These are phyloP conservation scores for Hirsutella rhossiliensis DNA, from an alignment of 2,329 filamentous ascomycete genomes.

Conservation along the genomic window DNA sequence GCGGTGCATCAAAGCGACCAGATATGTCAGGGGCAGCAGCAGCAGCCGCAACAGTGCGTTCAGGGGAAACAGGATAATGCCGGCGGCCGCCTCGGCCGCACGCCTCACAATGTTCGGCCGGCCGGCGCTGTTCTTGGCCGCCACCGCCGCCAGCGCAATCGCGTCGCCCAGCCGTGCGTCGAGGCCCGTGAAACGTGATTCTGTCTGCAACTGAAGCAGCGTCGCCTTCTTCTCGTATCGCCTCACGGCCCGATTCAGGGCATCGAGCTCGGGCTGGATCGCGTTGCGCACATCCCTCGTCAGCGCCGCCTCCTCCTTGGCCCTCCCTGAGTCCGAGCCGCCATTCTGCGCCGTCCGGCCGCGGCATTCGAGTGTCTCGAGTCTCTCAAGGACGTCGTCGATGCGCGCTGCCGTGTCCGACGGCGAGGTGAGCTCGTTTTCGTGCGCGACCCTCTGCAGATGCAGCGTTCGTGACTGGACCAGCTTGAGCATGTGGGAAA, in stretches of 20 bases:
- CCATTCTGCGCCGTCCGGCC: constrained; percentile 2
- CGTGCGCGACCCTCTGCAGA: constrained; percentile 60
- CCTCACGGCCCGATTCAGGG: constrained; percentile 75
- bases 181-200: constrained; percentile 60
- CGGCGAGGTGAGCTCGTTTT: constrained; percentile 29
- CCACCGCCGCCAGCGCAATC: constrained; percentile 67
- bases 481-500: constrained; percentile 71
- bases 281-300: constrained; percentile 48
- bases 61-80: constrained; percentile 28
- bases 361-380: constrained; percentile 58
- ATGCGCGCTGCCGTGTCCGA: constrained; percentile 28
- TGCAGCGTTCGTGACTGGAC: constrained; percentile 69
- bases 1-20: constrained; percentile 3
- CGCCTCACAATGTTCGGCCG: constrained; percentile 24
- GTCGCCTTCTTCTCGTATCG: constrained; percentile 85
- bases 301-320: constrained; percentile 30
- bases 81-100: constrained; percentile 22
- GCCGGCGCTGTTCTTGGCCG: constrained; percentile 38
- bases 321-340: constrained; percentile 16
- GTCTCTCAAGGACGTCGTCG: constrained; percentile 47
- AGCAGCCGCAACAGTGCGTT: constrained; percentile 25
- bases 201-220: constrained; percentile 62
- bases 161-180: constrained; percentile 65
- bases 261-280: constrained; percentile 74
- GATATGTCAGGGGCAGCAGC: constrained; percentile 25